These are phyloP conservation scores for Teratosphaeria nubilosa DNA, from an alignment of 2,329 filamentous ascomycete species.

Conservation along the genomic window DNA sequence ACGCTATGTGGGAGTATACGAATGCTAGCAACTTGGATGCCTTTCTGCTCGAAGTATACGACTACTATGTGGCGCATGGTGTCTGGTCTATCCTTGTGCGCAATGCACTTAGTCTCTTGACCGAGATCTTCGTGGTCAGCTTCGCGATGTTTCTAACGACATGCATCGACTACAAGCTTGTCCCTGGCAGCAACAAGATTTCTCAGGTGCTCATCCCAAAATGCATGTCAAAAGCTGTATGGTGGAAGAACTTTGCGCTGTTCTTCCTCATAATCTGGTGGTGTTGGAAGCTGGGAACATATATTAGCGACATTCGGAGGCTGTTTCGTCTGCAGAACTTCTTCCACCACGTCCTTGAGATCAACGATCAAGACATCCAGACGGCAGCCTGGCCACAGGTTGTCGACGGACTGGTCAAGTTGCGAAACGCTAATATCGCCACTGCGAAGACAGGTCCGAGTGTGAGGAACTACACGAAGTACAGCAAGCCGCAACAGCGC, in stretches of 20 bases:
- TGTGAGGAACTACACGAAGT: constrained; percentile 54
- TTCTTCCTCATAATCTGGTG: constrained; percentile 84
- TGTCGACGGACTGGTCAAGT: constrained; percentile 71
- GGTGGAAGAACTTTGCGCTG: constrained; percentile 65
- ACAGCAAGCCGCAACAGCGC: constrained; percentile 52
- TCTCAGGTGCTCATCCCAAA: constrained; percentile 57
- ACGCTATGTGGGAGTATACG: constrained; percentile 85
- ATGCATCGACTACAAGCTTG: constrained; percentile 70
- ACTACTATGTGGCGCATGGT: constrained; percentile 74
- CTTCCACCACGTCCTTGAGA: constrained; percentile 70
- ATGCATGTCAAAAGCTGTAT: constrained; percentile 64
- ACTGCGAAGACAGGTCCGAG: constrained; percentile 57
- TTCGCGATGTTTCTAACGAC: constrained; percentile 76
- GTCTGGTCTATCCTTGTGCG: constrained; percentile 75
- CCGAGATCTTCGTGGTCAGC: constrained; percentile 70
- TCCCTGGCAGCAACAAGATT: constrained; percentile 55
- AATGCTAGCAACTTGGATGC: constrained; percentile 83
- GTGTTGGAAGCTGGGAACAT: constrained; percentile 67
- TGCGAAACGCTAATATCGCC: constrained; percentile 78
- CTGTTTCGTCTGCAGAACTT: constrained; percentile 75
- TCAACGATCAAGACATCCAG: constrained; percentile 80
- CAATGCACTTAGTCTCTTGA: constrained; percentile 63
- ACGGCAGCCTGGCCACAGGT: constrained; percentile 91
- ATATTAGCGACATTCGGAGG: constrained; percentile 61
- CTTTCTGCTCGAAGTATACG: constrained; percentile 77